Evolutionary conservation across 2,329 filamentous ascomycete species (phyloP).

Genomic region (Calonectria hongkongensis): DNA sequence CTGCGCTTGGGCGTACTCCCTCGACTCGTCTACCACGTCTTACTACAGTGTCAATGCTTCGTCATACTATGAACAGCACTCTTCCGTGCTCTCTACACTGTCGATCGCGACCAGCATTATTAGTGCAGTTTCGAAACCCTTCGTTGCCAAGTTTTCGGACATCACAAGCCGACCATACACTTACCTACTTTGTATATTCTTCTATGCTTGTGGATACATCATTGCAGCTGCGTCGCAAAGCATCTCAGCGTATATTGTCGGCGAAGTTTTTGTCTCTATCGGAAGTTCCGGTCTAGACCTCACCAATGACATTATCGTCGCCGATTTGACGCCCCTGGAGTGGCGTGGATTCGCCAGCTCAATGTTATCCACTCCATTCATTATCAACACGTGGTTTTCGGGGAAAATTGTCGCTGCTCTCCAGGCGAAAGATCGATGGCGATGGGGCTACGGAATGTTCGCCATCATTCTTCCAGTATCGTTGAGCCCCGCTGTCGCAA

Average conservation of each 20-base stretch:
- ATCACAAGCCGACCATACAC: conserved; percentile 78
- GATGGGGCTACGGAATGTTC: conserved; percentile 75
- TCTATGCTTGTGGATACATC: conserved; percentile 75
- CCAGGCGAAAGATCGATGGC: conserved; percentile 51
- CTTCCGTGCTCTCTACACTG: conserved; percentile 53
- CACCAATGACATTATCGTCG: conserved; percentile 78
- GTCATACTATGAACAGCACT: conserved; percentile 56
- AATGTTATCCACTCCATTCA: conserved; percentile 55
- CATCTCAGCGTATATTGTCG: conserved; percentile 71
- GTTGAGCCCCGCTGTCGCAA: conserved; percentile 71
- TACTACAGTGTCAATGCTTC: conserved; percentile 55
- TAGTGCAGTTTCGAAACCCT: conserved; percentile 74
- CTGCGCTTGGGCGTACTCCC: conserved; percentile 57
- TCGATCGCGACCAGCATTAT: conserved; percentile 60
- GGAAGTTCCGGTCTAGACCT: conserved; percentile 76
- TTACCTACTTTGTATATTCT: conserved; percentile 71
- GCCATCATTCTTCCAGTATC: conserved; percentile 75
- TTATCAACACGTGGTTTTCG: conserved; percentile 63
- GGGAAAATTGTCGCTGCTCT: conserved; percentile 65
- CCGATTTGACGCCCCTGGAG: conserved; percentile 73
- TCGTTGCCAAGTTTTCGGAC: conserved; percentile 77
- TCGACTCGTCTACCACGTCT: conserved; percentile 56
- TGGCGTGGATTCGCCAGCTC: conserved; percentile 60
- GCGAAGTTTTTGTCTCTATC: conserved; percentile 75
- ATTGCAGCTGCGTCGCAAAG: conserved; percentile 73